Evolutionary conservation across 2,329 filamentous ascomycete species (phyloP), one percentile per base, ranked within the genome.

Genomic region (Xylaria hypoxylon): DNA sequence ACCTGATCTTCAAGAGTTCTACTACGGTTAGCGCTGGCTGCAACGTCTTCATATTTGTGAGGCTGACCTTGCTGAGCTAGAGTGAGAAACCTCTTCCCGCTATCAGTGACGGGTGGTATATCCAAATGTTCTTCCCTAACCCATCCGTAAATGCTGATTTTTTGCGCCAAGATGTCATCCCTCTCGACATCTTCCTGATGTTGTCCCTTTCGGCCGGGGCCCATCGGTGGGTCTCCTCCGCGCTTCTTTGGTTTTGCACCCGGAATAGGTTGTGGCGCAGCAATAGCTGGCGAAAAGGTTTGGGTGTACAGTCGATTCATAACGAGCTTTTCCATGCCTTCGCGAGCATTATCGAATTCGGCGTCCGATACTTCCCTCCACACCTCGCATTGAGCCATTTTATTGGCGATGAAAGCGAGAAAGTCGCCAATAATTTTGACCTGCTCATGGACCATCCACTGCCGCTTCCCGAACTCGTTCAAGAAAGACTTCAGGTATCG

Each of bases 401-500:
- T 98, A 81, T 97, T 97, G 60, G 92, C 92, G 70, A 99, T 99
- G 75, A 99, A 99, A 50, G 94, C 90, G 53, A 99, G 83, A 73
- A 99, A 99, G 78, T 99, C 96, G 71, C 93, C 89, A 68, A 99
- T 97, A 69, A 99, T 98, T 81, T 99, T 99, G 77, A 98, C 96
- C 79, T 99, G 96, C 80, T 99, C 96, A 77, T 99, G 96, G 6
- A 97, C 96, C 92, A 97, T 97, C 96, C 96, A 99, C 79, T 98
- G 96, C 72, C 94, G 93, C 82, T 98, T 99, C 40, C 90, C 93
- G 80, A 99, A 99, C 78, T 99, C 96, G 55, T 89, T 89, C 33
- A 99, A 82, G 75, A 99, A 99, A 0, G 96, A 98, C 70, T 96
- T 92, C 51, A 99, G 85, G 76, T 97, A 99, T 70, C 95, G 92